A percentile compares a stretch with the other conserved stretches of the same genome.
These are phyloP conservation scores for Penicillium glabrum DNA, from an alignment of 2,329 filamentous ascomycete species.

Conservation along the genomic window DNA sequence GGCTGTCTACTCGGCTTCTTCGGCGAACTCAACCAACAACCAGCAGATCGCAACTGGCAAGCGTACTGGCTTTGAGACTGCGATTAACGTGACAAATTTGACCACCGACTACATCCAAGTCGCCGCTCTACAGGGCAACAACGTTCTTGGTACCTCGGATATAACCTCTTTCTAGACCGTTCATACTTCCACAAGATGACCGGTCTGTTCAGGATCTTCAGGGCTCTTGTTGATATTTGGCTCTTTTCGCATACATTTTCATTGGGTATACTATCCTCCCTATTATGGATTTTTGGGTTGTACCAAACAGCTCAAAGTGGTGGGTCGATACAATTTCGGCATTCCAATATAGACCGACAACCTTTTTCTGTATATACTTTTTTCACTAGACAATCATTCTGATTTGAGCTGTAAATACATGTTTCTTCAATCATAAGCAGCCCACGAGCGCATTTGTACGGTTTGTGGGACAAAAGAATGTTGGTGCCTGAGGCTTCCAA, in stretches of 20 bases:
- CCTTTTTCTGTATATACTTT: background rate
- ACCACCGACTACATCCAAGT: slow-evolving; percentile 27
- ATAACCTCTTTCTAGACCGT: background rate
- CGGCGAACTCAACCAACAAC: slow-evolving; percentile 16
- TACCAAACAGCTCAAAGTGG: background rate
- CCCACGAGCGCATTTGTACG: no score
- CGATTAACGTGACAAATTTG: slow-evolving; percentile 14
- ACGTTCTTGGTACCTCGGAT: slow-evolving; percentile 15
- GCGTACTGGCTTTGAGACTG: slow-evolving; percentile 33
- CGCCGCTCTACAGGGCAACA: slow-evolving; percentile 29
- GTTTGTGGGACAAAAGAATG: no score
- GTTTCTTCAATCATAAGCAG: background rate
- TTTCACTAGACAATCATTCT: background rate
- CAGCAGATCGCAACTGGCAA: slow-evolving; percentile 20
- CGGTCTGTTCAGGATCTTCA: background rate
- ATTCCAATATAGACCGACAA: background rate
- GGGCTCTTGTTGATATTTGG: background rate
- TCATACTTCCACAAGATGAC: background rate
- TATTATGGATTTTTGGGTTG: background rate
- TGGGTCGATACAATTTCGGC: background rate
- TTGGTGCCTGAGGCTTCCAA: no score
- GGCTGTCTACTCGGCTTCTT: slow-evolving; percentile 31
- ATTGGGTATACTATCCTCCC: background rate
- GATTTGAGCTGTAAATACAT: background rate
- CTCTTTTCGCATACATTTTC: background rate